Evolutionary conservation across 768 basidiomycete species (phyloP), one percentile per base, ranked within the genome.

Genomic region (Leccinum incarnatum): DNA sequence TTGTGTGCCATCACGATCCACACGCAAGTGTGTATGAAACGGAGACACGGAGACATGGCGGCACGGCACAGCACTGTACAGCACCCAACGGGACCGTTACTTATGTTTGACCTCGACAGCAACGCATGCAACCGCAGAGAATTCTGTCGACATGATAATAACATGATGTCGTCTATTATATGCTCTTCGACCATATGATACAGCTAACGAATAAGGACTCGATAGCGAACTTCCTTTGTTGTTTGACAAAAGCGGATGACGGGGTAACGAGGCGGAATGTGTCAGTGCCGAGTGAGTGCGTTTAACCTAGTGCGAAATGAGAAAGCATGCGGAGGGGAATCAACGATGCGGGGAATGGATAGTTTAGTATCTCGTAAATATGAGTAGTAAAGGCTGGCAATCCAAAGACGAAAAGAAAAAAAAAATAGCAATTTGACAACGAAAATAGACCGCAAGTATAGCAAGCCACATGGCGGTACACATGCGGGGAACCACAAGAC

Each of bases 271-370:
- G 53, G 48, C 17, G 29, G 29, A 40, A 15, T 17, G 34, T 45
- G 36, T 52, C 32, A 36, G 51, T 49, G 55, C 48, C 48, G 54
- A 40, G 54, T 65, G n/a, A 42, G 45, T 30, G 32, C 5, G 42
- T 45, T 45, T 19, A 45, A 51, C 25, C 12, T 50, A 23, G 57
- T 58, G 66, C 19, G 47, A 58, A 58, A 56, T 64, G 53, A 54
- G 47, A 48, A 54, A 19, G 32, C 25, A 56, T 67, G 65, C 42
- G 36, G 21, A 59, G 64, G 63, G 61, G 57, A 60, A 69, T 63
- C 61, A 51, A 51, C 49, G 55, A 25, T 64, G 62, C 40, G 54
- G 62, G 53, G 46, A 63, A 67, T 67, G 58, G 19, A 45, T 45
- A 42, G 40, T 56, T 60, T 55, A 62, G 54, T 55, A 61, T 54